Evolutionary conservation across 805 yeast species (phyloP), one percentile per base, ranked within the genome.

Genomic region (Zygosaccharomyces kombuchaensis): DNA sequence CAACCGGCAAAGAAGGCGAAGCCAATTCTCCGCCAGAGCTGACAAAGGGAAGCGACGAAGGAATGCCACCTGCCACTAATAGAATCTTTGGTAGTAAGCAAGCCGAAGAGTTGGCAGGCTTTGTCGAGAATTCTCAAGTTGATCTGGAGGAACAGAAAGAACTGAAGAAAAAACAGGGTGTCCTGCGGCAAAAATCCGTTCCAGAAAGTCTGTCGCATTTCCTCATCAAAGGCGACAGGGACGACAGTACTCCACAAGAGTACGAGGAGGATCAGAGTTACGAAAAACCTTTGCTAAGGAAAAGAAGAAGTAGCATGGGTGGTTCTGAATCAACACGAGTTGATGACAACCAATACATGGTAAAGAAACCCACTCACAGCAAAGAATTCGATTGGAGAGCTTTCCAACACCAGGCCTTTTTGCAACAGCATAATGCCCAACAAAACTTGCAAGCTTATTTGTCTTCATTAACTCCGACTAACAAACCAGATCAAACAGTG

Each of bases 1-100:
- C 37, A 4, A 23, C 47, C 19, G 35, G 43, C 21, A 46, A 49
- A 29, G 53, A 37, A 12, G 42, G 34, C n/a, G 45, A 37, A 10
- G 16, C 9, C 7, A 40, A 34, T 12, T 37, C 41, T 9, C n/a
- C 48, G 9, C 17, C 21, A 16, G 31, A 43, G 4, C 26, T n/a
- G 9, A 37, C 27, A 14, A 36, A 36, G 17, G 26, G 13, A 6
- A 40, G 30, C 21, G 44, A 66, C 30, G 71, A 72, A 7, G 82
- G 82, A 14, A 74, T 79, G 77, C 82, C 83, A 10, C 83, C 83
- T 12, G 83, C 83, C 1, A 66, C 75, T 14, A 73, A 73, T 9
- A 69, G 84, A 53, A 71, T 71, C 26, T 65, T 56, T 43, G 70
- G 68, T 22, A 47, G 56, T 26, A 48, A 58, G 7, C 65, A 61